Evolutionary conservation across 2,329 filamentous ascomycete genomes (phyloP).

Genomic region (Hymenoscyphus salicellus): DNA sequence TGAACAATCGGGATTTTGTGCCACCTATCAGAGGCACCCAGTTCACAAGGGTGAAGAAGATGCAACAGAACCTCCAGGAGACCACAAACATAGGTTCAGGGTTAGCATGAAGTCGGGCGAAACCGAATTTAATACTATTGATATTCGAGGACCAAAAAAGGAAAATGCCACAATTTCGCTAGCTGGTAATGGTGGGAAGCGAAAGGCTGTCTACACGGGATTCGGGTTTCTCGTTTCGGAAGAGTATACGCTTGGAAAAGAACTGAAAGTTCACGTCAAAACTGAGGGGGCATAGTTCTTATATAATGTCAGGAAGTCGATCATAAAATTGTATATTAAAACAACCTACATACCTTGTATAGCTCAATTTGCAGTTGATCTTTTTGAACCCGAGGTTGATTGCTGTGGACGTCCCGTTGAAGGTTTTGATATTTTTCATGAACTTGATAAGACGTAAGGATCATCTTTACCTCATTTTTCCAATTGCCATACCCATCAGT

Average conservation of each 20-base stretch:
- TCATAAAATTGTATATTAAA: too few relatives aligned
- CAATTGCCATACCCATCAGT: slow-evolving; percentile 18
- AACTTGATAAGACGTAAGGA: not conserved
- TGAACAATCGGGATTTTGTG: not conserved
- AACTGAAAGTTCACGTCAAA: not conserved
- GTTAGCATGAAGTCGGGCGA: not conserved
- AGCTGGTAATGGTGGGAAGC: not conserved
- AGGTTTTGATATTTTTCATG: too few relatives aligned
- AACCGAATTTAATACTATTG: not conserved
- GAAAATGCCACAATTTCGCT: not conserved
- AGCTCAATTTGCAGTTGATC: too few relatives aligned
- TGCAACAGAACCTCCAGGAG: not conserved
- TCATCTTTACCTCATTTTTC: not conserved
- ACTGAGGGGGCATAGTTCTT: not conserved
- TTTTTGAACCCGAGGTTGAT: not conserved
- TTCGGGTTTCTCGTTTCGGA: not conserved
- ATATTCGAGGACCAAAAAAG: not conserved
- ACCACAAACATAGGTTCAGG: not conserved
- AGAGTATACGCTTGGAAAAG: not conserved
- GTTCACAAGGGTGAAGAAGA: not conserved
- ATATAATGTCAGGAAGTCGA: not conserved
- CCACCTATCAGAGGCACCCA: not conserved
- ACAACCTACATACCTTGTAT: too few relatives aligned
- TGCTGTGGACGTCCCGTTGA: not conserved
- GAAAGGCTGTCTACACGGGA: not conserved